Evolutionary conservation across 257 asterid species (phyloP).

Genomic region (Orobanche coerulescens): DNA sequence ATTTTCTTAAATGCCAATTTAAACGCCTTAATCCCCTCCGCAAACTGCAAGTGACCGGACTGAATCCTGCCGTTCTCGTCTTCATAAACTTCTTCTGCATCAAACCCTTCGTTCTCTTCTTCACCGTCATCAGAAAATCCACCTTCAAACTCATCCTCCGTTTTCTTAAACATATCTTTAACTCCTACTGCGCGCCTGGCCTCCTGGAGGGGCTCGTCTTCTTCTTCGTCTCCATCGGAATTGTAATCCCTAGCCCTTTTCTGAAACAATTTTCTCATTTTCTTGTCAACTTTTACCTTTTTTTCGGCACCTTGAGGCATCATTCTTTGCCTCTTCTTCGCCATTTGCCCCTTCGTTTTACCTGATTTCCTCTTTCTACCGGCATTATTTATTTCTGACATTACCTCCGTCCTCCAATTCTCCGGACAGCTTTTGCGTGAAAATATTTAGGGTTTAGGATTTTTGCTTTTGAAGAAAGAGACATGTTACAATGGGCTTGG

Average conservation of each 20-base stretch:
- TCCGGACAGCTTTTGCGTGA: too few species aligned
- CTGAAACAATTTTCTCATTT: constrained; percentile 47
- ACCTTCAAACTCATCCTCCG: constrained; percentile 22
- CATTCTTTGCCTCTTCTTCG: constrained; percentile 35
- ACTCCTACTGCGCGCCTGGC: constrained; percentile 10
- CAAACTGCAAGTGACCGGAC: constrained; percentile 60
- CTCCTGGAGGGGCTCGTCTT: constrained; percentile 19
- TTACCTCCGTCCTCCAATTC: too few species aligned
- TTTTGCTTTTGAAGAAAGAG: too few species aligned
- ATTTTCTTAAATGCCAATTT: constrained; percentile 71
- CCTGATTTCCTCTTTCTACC: too few species aligned
- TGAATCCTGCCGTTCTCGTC: constrained; percentile 64
- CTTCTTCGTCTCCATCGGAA: constrained; percentile 50
- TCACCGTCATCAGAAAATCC: constrained; percentile 37
- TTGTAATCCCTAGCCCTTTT: constrained; percentile 72
- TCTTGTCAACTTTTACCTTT: constrained; percentile 40
- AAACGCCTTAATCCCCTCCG: constrained; percentile 68
- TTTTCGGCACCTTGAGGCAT: constrained; percentile 30
- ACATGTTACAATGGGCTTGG: too few species aligned
- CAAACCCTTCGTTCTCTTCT: constrained; percentile 25
- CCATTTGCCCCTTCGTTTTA: too few species aligned
- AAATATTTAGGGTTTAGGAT: too few species aligned
- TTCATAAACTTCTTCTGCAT: constrained; percentile 46
- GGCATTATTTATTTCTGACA: too few species aligned
- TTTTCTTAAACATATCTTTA: constrained; percentile 13